Evolutionary conservation across 1,284 basidiomycete species (phyloP), one percentile per base, ranked within the genome.

Genomic region (Tilletia indica): DNA sequence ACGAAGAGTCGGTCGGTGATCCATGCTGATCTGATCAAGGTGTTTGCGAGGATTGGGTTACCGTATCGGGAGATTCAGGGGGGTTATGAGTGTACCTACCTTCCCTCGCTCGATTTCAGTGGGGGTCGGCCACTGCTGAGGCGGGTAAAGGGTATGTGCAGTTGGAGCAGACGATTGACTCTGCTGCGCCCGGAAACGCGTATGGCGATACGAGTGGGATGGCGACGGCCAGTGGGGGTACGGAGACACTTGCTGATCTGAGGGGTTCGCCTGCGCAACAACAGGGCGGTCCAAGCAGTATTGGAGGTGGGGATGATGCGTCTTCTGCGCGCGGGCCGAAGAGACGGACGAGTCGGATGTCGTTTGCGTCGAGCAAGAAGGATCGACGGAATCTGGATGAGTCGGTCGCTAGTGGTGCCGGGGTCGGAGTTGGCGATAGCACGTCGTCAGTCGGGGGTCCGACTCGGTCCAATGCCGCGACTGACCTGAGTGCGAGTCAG

Each of bases 71-170:
- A 95, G 83, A 94, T 90, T 79, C 92, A 91, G 83, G 89, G 90
- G 70, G 96, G 96, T 0, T 99, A 95, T 83, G 96, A 98, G 84
- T 99, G 96, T 85, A 91, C 96, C 34, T 94, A 98, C 84, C 86
- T 93, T 68, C 96, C 96, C 0, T 94, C 92, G 36, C 96, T 98
- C 83, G 93, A 96, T 83, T 75, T 79, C 71, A 58, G 86, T 77
- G 87, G 87, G n/a, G 85, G 12, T 86, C 86, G 1, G 81, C 25
- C n/a, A 16, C 48, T 21, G 54, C 58, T 31, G 61, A 64, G 68
- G 45, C 75, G 47, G 79, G 79, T 9, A 73, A 73, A 58, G 79
- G 79, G 67, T 77, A 81, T 47, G 78, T 67, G 16, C 66, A n/a
- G 42, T 31, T 67, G 11, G 66, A 64, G 14, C 61, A 64, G 61